Evolutionary conservation across 352 stramenopile genomes (phyloP), one percentile per base, ranked within the genome.

Genomic region (Aphanomyces astaci): DNA sequence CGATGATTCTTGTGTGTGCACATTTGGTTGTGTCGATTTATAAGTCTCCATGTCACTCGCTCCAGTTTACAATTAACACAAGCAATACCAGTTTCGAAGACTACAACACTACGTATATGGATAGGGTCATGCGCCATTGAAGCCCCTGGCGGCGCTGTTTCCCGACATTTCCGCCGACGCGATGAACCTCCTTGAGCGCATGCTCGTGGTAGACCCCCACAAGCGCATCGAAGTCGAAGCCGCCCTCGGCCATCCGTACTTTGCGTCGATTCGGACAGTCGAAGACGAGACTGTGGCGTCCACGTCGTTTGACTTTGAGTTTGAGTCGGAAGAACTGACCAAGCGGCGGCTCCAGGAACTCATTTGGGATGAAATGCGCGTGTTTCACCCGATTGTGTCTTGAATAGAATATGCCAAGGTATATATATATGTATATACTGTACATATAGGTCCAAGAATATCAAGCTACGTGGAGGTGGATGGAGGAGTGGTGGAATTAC

Each of bases 201-300:
- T 98, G 88, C 77, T 98, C 5, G 78, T 92, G 63, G 95, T 98
- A 24, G 90, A 98, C 71, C 94, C 94, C 10, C 84, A 87, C 64
- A 94, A 96, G 65, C 81, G 86, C 25, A 92, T 95, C 57, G 95
- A 75, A 32, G 93, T 98, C n/a, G 83, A 92, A 46, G 90, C 97
- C 4, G 94, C 94, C 1, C 78, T 98, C 1, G 79, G 73, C 0
- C 92, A 97, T 62, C 86, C 89, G 71, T 97, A 96, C 72, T 71
- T 96, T 70, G 74, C 77, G 13, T 88, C 91, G 15, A 90, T 98
- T 39, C 92, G 96, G 45, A 90, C 95, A 59, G 33, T 73, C 9
- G 86, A 96, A 10, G 85, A 97, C 57, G 93, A 98, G 79, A 96
- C 90, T 2, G 82, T 76, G 27, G 82, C 82, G 5, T 70, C 68